These are phyloP conservation scores for Phytophthora multivora DNA, from an alignment of 352 stramenopile species.

Conservation along the genomic window DNA sequence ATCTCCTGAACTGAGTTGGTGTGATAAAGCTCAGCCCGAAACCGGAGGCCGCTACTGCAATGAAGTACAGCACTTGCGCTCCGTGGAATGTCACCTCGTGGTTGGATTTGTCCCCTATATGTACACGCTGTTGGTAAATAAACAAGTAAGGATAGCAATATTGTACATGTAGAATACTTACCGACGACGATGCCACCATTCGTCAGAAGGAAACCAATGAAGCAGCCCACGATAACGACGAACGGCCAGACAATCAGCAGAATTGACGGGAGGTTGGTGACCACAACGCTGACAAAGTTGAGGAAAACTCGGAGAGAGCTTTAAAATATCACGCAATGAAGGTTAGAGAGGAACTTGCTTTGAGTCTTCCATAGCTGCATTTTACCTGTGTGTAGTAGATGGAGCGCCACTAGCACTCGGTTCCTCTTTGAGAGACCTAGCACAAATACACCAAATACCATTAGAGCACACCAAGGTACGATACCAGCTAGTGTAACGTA, in stretches of 20 bases:
- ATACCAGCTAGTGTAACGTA: constrained; percentile 19
- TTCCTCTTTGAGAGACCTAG: constrained; percentile 49
- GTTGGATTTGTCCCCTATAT: constrained; percentile 81
- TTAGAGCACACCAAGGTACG: not conserved
- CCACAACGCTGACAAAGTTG: constrained; percentile 63
- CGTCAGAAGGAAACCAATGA: constrained; percentile 64
- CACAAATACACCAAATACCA: not conserved
- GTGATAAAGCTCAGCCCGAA: constrained; percentile 60
- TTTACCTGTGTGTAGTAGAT: constrained; percentile 42
- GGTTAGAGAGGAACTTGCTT: no score
- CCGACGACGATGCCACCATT: constrained; percentile 86
- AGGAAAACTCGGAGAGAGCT: constrained; percentile 53
- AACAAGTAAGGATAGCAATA: not conserved
- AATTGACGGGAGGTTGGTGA: constrained; percentile 56
- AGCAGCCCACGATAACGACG: constrained; percentile 54
- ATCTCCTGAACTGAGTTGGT: constrained; percentile 38
- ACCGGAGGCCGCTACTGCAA: constrained; percentile 57
- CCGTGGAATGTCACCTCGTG: constrained; percentile 78
- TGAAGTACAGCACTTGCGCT: constrained; percentile 82
- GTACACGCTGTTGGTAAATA: not conserved
- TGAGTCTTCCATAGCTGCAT: not conserved
- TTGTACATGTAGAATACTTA: constrained; percentile 27
- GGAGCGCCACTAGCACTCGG: constrained; percentile 8
- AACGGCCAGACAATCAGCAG: constrained; percentile 78
- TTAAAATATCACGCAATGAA: not conserved